Evolutionary conservation across 176 grass and related monocot genomes (phyloP), one percentile per base, ranked within the genome.

Genomic region (Hsuehochloa calcarea): DNA sequence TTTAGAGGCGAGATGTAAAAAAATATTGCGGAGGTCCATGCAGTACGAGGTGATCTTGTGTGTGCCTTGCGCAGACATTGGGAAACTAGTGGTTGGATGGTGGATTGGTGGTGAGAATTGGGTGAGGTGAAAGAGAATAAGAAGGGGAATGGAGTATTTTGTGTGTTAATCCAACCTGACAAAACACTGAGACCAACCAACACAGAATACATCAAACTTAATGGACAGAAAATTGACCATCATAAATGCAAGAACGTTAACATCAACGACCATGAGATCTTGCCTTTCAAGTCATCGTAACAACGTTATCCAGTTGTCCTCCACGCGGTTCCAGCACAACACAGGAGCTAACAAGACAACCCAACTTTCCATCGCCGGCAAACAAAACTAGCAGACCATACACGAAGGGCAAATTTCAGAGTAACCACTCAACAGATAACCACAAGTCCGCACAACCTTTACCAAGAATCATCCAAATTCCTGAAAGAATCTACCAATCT

Each of bases 241-340:
- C 38, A 60, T 20, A 75, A 43, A 87, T 77, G 70, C 62, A 82
- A 64, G 14, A 72, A 27, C 27, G 27, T n/a, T 66, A 63, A 67
- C 75, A 89, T 59, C 14, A 69, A 49, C 50, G 26, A 58, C 22
- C 47, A 84, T 27, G 13, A 65, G 25, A 59, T 67, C 7, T 52
- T 74, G 27, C 3, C 17, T 56, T 37, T 40, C 20, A 65, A 88
- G 20, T 10, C 31, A 29, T 22, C 10, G 19, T 25, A 75, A 70
- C 68, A 25, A 10, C 8, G 44, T n/a, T 37, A 63, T 65, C 54
- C 19, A 72, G 31, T 22, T 41, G 47, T 5, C 13, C 35, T 19
- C 45, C 15, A 79, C 3, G 8, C 56, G 37, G 8, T 78, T 54
- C 9, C 13, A 84, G 75, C 37, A 59, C 38, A 35, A 27, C 0